Evolutionary conservation across 2,329 filamentous ascomycete species (phyloP), one percentile per base, ranked within the genome.

Genomic region (Aureobasidium sp.): DNA sequence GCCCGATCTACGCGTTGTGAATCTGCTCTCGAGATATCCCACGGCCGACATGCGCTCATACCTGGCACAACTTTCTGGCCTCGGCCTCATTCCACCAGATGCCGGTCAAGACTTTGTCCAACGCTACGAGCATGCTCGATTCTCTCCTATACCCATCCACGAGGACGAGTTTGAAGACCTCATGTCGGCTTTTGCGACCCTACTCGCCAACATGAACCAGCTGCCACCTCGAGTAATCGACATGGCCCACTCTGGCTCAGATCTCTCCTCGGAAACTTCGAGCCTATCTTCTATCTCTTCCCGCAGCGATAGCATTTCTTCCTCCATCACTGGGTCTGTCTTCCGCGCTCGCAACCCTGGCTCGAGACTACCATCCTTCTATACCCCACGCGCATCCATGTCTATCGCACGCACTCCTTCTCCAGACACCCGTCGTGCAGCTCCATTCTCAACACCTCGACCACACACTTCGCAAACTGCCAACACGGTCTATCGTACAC

Each of bases 81-180:
- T 95, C 25, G 84, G 83, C 3, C 82, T 95, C 61, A 77, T 85
- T 71, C 70, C 84, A 71, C 64, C 74, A 15, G 70, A 74, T n/a
- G 66, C 82, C 23, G 75, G 77, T 17, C 69, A 77, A 3, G 73
- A 76, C 1, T 99, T 97, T 69, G 75, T 96, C 21, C 74, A 80
- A 1, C 76, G 83, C 21, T 99, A 96, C 74, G 94, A 97, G 74
- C 79, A 83, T 61, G 90, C 91, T 2, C 86, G 93, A 42, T 99
- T 95, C 75, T 92, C 89, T 1, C 83, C 82, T 0, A 76, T 78
- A 5, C 82, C 87, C 0, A 76, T 96, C 4, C 81, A 83, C 2
- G 87, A 92, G 66, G 68, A 74, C 0, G 81, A 87, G 55, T 97
- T 99, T 70, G 81, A 88, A 38, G 76, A 81, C 23, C 77, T 96